A percentile compares a stretch with the other conserved stretches of the same genome.
phyloP scores from a whole-genome alignment of 495 filamentous ascomycete genomes.

The Xylaria palmicola region DNA sequence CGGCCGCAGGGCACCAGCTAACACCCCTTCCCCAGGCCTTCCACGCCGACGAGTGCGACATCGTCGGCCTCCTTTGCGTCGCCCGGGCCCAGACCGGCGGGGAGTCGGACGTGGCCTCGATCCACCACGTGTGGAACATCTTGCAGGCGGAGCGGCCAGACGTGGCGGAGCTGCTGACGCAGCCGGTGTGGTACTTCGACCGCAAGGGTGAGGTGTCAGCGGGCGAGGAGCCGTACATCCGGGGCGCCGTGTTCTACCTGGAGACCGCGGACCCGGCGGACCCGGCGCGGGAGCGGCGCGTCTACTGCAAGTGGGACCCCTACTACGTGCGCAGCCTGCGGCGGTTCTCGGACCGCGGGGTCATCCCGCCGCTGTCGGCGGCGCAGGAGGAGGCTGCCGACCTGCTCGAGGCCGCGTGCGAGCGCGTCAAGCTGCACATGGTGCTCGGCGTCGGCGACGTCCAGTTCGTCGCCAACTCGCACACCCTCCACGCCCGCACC shows the following conservation, averaged over 20 bases:
- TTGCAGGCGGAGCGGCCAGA: constrained; percentile 75
- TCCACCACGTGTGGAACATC: constrained; percentile 80
- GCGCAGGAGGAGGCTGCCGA: constrained; percentile 63
- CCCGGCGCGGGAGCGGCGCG: constrained; percentile 31
- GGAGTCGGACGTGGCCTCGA: constrained; percentile 77
- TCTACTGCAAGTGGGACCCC: constrained; percentile 71
- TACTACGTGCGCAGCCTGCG: constrained; percentile 70
- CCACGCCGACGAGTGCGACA: constrained; percentile 78
- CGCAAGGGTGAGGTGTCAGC: constrained; percentile 80
- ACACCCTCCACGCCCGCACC: constrained; percentile 69
- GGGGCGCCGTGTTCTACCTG: constrained; percentile 70
- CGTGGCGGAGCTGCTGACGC: constrained; percentile 68
- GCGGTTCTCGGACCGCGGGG: constrained; percentile 63
- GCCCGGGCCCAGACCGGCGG: constrained; percentile 76
- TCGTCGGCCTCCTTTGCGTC: constrained; percentile 85
- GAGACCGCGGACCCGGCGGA: constrained; percentile 47
- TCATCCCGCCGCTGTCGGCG: constrained; percentile 64
- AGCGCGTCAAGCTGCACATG: constrained; percentile 69
- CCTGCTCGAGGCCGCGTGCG: constrained; percentile 67
- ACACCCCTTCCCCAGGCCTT: constrained; percentile 42
- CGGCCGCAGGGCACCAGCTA: constrained; percentile 49
- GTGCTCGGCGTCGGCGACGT: constrained; percentile 77
- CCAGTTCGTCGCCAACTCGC: constrained; percentile 69
- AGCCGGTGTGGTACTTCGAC: constrained; percentile 91
- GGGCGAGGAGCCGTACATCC: constrained; percentile 75